Evolutionary conservation across 78 protist genomes (phyloP), one percentile per base, ranked within the genome.

Genomic region (Ministeria vibrans): DNA sequence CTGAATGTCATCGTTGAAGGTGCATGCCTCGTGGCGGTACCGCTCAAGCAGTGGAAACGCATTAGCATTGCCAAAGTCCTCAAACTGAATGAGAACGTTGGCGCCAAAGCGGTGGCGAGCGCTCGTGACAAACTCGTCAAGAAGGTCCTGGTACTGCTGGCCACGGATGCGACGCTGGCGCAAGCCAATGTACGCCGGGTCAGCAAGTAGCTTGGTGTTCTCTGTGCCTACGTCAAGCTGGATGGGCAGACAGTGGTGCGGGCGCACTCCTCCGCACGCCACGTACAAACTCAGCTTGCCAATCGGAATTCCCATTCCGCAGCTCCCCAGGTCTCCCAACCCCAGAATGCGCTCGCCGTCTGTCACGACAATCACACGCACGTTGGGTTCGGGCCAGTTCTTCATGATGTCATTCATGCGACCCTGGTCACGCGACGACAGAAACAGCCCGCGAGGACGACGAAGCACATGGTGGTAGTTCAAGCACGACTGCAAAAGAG

Each of bases 321-420:
- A 83, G 15, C 86, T 83, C n/a, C 98, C 99, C 0, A 93, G 89
- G 82, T 97, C 98, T 39, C 99, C 99, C 32, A 98, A 92, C 53
- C 99, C 99, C 1, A 98, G 87, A 76, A 98, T 98, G 44, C 99
- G 92, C 36, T 81, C 68, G 43, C 99, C 99, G 74, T 98, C 99
- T 23, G 98, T 90, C 38, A 96, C 93, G 39, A 94, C 98, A 69
- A 95, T 90, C 49, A 92, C 81, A 30, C 89, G 36, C 36, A 34
- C 70, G 36, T 77, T 42, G 1, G 42, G 22, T 51, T 55, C 63
- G 7, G 92, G 87, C 95, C 95, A 94, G 75, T 91, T 91, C 32
- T 76, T 64, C 71, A 93, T 55, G 78, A 91, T 76, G 28, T 64
- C 55, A 46, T 73, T 36, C 72, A 93, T 85, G 41, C 61, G 42